Percentiles rank a stretch among this genome's conserved stretches.
These are phyloP conservation scores for Cyclostephanos invisitatus DNA, from an alignment of 108 stramenopile species.

Conservation along the genomic window DNA sequence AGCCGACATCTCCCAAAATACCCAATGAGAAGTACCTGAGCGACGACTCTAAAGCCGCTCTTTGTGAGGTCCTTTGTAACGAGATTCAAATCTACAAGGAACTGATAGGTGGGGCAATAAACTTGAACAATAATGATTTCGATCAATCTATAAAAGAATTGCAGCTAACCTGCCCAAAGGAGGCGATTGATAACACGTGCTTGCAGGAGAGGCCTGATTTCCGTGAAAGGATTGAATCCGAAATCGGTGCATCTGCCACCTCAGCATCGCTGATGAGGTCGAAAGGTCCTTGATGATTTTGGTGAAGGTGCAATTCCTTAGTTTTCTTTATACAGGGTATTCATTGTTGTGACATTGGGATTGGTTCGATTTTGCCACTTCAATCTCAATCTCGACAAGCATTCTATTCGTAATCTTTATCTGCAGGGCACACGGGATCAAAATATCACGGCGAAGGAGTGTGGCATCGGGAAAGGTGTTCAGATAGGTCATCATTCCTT, in stretches of 20 bases:
- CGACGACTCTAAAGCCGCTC: conserved; percentile 32
- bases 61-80: conserved; percentile 47
- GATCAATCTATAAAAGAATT: conserved; percentile 35
- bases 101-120: conserved; percentile 32
- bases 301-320: neutral
- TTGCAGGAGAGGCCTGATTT: conserved; percentile 24
- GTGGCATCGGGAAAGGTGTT: conserved; percentile 93
- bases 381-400: conserved; percentile 77
- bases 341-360: conserved; percentile 8
- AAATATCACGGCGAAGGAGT: conserved; percentile 80
- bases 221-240: conserved; percentile 15
- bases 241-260: neutral
- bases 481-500: conserved; percentile 92
- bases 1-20: conserved; percentile 15
- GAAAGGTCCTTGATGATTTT: neutral
- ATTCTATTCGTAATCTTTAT: conserved; percentile 90
- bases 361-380: conserved; percentile 43
- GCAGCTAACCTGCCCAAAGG: conserved; percentile 28
- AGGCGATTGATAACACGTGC: conserved; percentile 28
- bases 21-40: conserved; percentile 34
- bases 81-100: conserved; percentile 55
- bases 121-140: conserved; percentile 31
- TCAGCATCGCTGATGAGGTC: too few relatives aligned
- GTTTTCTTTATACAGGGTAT: conserved; percentile 13
- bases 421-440: conserved; percentile 86